Percentiles rank a stretch among this genome's conserved stretches.
Evolutionary conservation across 2,329 filamentous ascomycete genomes (phyloP).

Genomic region (Verticillium klebahnii): DNA sequence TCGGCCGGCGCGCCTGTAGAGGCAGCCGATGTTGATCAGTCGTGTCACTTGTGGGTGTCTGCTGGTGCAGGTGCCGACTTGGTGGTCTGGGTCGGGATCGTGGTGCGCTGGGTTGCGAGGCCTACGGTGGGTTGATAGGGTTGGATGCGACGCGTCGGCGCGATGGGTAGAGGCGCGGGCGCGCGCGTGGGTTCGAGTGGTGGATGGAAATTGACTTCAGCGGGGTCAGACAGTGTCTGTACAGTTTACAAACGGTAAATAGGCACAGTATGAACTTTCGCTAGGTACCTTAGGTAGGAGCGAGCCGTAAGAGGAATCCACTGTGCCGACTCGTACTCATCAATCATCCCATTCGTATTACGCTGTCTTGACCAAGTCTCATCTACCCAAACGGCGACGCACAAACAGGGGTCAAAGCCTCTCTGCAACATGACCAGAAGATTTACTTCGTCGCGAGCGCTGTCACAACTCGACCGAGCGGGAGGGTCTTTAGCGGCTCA

Average conservation of each 20-base stretch:
- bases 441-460: not conserved
- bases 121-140: constrained; percentile 2
- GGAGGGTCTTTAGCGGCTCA: no score
- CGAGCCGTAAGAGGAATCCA: not conserved
- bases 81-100: not conserved
- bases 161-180: constrained; percentile 5
- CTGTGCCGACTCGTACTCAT: not conserved
- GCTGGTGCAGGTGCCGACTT: not conserved
- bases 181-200: not conserved
- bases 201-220: not conserved
- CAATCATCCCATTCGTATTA: not conserved
- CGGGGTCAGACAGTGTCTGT: not conserved
- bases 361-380: not conserved
- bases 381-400: not conserved
- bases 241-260: not conserved
- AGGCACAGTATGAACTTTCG: not conserved
- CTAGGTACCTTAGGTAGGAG: no score
- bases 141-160: constrained; percentile 12
- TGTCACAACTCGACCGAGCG: not conserved
- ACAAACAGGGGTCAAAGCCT: not conserved
- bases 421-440: not conserved
- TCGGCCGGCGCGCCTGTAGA: constrained; percentile 8
- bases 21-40: constrained; percentile 6
- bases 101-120: not conserved
- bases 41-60: not conserved